phyloP scores from a whole-genome alignment of 2,329 filamentous ascomycete species.

The Macrophomina pseudophaseolina region DNA sequence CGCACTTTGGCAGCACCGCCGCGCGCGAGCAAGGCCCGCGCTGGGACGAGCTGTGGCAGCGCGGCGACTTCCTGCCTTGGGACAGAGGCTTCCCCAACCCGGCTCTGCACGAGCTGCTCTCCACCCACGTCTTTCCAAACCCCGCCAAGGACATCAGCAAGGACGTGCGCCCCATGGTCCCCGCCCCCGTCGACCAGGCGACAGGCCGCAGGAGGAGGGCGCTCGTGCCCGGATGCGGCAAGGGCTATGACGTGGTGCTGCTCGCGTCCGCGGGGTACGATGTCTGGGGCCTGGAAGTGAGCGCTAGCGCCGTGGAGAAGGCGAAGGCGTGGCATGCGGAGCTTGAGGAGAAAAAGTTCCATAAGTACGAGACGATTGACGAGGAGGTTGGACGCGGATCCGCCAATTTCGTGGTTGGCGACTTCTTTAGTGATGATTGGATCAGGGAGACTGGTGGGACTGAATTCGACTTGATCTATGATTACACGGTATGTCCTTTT shows the following conservation, averaged over 20 bases:
- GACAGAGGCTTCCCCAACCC: constrained; percentile 64
- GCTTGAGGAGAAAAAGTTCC: constrained; percentile 38
- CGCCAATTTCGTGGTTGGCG: constrained; percentile 63
- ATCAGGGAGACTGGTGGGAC: constrained; percentile 45
- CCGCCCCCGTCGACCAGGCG: constrained; percentile 5
- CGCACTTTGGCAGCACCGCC: constrained; percentile 16
- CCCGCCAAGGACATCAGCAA: constrained; percentile 44
- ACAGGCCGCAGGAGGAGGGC: constrained; percentile 55
- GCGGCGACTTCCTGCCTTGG: constrained; percentile 61
- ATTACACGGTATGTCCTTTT: constrained; percentile 60
- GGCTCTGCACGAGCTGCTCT: constrained; percentile 61
- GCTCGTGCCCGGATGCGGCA: constrained; percentile 81
- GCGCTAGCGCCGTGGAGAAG: constrained; percentile 54
- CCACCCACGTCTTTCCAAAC: constrained; percentile 33
- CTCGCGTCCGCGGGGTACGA: constrained; percentile 78
- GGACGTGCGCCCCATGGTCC: constrained; percentile 2
- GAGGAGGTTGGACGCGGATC: constrained; percentile 54
- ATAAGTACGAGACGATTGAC: constrained; percentile 49
- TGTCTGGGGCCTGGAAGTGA: constrained; percentile 74
- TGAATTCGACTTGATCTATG: constrained; percentile 70
- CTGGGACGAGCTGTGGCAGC: constrained; percentile 64
- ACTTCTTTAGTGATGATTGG: constrained; percentile 71
- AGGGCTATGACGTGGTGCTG: constrained; percentile 79
- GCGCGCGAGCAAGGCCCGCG: constrained; percentile 4
- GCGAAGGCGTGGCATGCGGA: constrained; percentile 52